Base-by-base conservation (phyloP, 2,329 filamentous ascomycete species). In the Cytospora leucostoma region DNA sequence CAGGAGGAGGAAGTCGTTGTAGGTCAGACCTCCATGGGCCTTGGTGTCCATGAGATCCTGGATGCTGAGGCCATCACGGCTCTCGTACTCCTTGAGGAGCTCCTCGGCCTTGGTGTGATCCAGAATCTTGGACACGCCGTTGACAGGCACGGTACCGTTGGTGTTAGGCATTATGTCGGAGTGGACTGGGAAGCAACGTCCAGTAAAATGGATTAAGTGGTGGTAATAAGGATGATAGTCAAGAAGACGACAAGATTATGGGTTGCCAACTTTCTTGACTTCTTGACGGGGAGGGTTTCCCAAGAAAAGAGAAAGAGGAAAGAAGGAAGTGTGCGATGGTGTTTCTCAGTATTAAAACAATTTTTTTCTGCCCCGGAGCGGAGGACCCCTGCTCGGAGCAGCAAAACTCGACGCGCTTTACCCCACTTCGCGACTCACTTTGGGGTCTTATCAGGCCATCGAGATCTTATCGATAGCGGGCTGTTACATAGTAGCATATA, bases 1-100 rank as follows among this genome's bases (percentile, higher is more conserved):
- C 67, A 99, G 85, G 72, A 99, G 81, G 67, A 99, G 88, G 82
- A 99, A 99, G 80, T 99, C 95, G 79, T 99, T 99, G 85, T 97
- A 99, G 65, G 94, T 98, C 74, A 99, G 84, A 73, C 95, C 95
- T 67, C 95, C 95, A 74, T 93, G 91, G 78, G 89, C 90, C 81
- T 90, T 90, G 69, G 94, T 93, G 81, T 99, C 91, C 76, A 98
- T 87, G 71, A 99, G 84, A 68, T 92, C 88, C 74, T 92, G 83
- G 73, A 96, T 87, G 75, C 92, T 87, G 71, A 99, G 89, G 65
- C 95, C 95, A 86, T 99, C 95, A 71, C 81, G 84, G 75, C 84
- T 83, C 69, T 88, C 76, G 78, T 97, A 97, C 74, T 94, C 87
- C 76, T 90, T 85, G 76, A 98, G 85, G 69, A 93, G 80, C 74